phyloP scores from a whole-genome alignment of 2,329 filamentous ascomycete species.

The Ceratocystis harringtonii region DNA sequence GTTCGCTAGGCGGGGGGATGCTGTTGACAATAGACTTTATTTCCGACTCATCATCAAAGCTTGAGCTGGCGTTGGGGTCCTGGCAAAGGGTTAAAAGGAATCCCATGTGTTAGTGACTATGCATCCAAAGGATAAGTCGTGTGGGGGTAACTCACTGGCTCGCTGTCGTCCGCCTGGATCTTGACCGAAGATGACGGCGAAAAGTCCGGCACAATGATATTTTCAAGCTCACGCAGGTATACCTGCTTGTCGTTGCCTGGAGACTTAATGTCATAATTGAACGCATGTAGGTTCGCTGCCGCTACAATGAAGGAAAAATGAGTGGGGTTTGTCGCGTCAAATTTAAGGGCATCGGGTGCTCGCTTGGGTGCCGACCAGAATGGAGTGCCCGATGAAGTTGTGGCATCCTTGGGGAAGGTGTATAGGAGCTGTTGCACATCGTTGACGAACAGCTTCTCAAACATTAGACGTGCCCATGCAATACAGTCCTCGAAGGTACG shows the following conservation, averaged over 20 bases:
- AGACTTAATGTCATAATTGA: conserved; percentile 95
- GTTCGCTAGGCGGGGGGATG: conserved; percentile 62
- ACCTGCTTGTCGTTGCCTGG: conserved; percentile 54
- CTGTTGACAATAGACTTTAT: conserved; percentile 55
- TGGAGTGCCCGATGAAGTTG: conserved; percentile 70
- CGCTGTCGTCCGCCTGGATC: conserved; percentile 91
- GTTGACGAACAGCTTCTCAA: conserved; percentile 95
- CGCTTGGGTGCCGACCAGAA: conserved; percentile 99
- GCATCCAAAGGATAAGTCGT: background rate
- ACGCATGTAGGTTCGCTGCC: conserved; percentile 83
- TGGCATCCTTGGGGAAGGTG: conserved; percentile 93
- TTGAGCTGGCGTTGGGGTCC: conserved; percentile 62
- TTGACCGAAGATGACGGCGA: conserved; percentile 78
- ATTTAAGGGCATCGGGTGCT: conserved; percentile 80
- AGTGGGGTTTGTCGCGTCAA: conserved; percentile 68
- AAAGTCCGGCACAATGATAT: conserved; percentile 94
- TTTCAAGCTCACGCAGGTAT: conserved; percentile 67
- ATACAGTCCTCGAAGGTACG: conserved; percentile 92
- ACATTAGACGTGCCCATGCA: conserved; percentile 82
- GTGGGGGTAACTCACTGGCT: conserved; percentile 47
- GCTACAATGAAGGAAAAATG: conserved; percentile 81
- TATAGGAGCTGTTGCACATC: conserved; percentile 87
- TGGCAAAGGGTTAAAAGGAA: conserved; percentile 20
- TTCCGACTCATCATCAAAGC: conserved; percentile 59
- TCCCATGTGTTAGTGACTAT: background rate